Evolutionary conservation across 768 basidiomycete genomes (phyloP), one percentile per base, ranked within the genome.

Genomic region (Serendipita vermifera): DNA sequence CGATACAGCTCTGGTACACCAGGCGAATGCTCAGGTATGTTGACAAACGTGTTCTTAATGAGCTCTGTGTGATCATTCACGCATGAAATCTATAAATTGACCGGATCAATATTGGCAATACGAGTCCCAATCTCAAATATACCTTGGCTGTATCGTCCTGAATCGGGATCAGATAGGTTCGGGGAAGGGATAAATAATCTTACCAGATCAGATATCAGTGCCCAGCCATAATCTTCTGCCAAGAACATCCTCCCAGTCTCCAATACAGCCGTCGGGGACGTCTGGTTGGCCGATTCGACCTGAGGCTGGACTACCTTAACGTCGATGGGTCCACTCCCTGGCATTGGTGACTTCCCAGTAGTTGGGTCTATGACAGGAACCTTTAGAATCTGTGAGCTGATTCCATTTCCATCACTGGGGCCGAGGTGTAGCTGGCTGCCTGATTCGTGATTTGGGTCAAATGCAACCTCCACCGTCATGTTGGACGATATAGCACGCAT

Each of bases 1-100:
- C n/a, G 46, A 31, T 51, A 51, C 20, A 51, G 31, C 32, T 51
- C 46, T 22, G 46, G 46, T 29, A 51, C 32, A 11, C 46, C 46
- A 9, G 46, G 15, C 3, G 29, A 20, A 26, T 15, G 46, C 20
- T 20, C n/a, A 29, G 46, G 46, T 2, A 17, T 29, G 9, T 26
- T 51, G 9, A 29, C 29, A 26, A 51, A 51, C 5, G 46, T 51
- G 27, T 51, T 51, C 46, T 31, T 15, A 15, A 31, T 20, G 46
- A 51, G 46, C 22, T 51, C n/a, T n/a, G 5, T 26, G 29, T 29
- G 46, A 29, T 51, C 22, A 26, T 29, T 20, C 5, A 51, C 46
- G n/a, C 29, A 20, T 15, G 46, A 51, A 1, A 51, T 51, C 22
- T n/a, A n/a, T n/a, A n/a, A n/a, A n/a, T n/a, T n/a, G n/a, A n/a